phyloP scores from a whole-genome alignment of 2,329 filamentous ascomycete species.

The Penicillium freii region DNA sequence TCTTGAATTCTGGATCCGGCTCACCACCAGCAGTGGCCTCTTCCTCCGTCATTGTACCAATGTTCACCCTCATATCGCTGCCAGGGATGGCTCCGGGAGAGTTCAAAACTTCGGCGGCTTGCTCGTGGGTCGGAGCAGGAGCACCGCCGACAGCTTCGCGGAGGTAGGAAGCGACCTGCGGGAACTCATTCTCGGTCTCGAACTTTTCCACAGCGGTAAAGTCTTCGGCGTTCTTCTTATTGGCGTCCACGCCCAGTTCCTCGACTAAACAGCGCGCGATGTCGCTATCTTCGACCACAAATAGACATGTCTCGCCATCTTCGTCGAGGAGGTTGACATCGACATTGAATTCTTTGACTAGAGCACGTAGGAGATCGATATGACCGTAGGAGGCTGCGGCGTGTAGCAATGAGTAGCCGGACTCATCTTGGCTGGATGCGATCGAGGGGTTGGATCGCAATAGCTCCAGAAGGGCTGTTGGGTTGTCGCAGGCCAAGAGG shows the following conservation, averaged over 20 bases:
- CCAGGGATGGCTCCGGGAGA: slow-evolving; percentile 66
- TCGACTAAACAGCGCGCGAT: slow-evolving; percentile 78
- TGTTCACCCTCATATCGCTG: slow-evolving; percentile 67
- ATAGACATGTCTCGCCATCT: slow-evolving; percentile 91
- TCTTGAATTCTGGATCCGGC: slow-evolving; percentile 77
- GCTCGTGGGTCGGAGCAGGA: slow-evolving; percentile 23
- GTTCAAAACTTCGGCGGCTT: slow-evolving; percentile 36
- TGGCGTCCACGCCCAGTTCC: slow-evolving; percentile 70
- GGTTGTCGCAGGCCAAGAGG: slow-evolving; percentile 79
- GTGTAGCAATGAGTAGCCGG: slow-evolving; percentile 92
- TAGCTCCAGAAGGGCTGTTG: slow-evolving; percentile 68
- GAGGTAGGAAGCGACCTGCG: slow-evolving; percentile 72
- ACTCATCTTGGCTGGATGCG: slow-evolving; percentile 76
- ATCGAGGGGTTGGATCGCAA: slow-evolving; percentile 72
- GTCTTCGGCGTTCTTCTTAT: slow-evolving; percentile 68
- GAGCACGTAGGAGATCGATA: slow-evolving; percentile 69
- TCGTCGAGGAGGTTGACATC: slow-evolving; percentile 81
- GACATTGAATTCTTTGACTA: slow-evolving; percentile 74
- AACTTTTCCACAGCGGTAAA: slow-evolving; percentile 80
- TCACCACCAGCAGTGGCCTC: slow-evolving; percentile 58
- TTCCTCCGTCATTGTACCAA: slow-evolving; percentile 69
- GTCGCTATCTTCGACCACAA: slow-evolving; percentile 79
- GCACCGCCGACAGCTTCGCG: slow-evolving; percentile 37
- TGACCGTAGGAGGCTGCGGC: slow-evolving; percentile 93
- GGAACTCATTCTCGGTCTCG: slow-evolving; percentile 72